A percentile compares a stretch with the other conserved stretches of the same genome.
Evolutionary conservation across 1,139 yeast genomes (phyloP).

Genomic region (Saccharomycopsis hybrid): DNA sequence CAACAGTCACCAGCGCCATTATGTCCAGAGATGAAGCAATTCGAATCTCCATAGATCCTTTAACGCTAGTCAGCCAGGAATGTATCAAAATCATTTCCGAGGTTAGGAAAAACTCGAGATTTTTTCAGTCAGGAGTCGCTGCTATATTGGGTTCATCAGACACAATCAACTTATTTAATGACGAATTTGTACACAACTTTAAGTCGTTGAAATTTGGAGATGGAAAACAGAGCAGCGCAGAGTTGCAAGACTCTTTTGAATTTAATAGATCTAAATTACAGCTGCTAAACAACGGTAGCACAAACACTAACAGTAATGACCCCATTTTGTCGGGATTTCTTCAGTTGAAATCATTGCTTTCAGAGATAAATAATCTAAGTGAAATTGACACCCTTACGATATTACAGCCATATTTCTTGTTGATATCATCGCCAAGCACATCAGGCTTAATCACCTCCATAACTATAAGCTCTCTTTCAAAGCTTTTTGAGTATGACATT

Average conservation of each 20-base stretch:
- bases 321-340: slow-evolving; percentile 80
- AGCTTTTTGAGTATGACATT: slow-evolving; percentile 54
- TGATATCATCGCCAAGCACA: slow-evolving; percentile 79
- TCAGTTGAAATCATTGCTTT: slow-evolving; percentile 65
- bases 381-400: slow-evolving; percentile 68
- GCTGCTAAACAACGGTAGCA: slow-evolving; percentile 1
- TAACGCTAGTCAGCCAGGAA: slow-evolving; percentile 80
- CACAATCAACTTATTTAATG: slow-evolving; percentile 36
- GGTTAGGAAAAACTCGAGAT: slow-evolving; percentile 81
- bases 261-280: slow-evolving; percentile 18
- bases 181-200: slow-evolving; percentile 25
- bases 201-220: slow-evolving; percentile 16
- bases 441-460: slow-evolving; percentile 81
- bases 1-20: background rate
- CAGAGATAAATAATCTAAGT: slow-evolving; percentile 46
- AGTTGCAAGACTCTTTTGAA: slow-evolving; percentile 32
- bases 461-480: slow-evolving; percentile 71
- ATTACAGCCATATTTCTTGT: slow-evolving; percentile 78
- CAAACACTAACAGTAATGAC: slow-evolving; percentile 33
- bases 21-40: slow-evolving; percentile 3
- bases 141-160: slow-evolving; percentile 59
- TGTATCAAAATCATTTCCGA: slow-evolving; percentile 83
- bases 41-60: slow-evolving; percentile 51
- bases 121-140: slow-evolving; percentile 83
- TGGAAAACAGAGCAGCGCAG: background rate